These are phyloP conservation scores for Tuctoria greenei DNA, from an alignment of 176 grass and related monocot species.

Conservation along the genomic window DNA sequence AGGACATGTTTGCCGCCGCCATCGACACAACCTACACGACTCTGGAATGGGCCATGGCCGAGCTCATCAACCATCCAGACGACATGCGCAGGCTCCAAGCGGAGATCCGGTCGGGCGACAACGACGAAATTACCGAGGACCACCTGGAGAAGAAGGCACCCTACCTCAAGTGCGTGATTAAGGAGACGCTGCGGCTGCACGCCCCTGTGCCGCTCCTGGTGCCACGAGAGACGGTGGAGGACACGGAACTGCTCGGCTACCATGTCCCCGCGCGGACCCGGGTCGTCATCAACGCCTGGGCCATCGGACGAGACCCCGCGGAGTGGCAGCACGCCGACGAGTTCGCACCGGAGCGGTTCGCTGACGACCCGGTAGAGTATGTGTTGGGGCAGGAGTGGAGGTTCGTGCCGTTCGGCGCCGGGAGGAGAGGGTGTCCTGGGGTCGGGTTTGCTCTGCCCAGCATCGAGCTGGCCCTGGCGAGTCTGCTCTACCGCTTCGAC, in stretches of 20 bases:
- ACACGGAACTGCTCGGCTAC: conserved; percentile 45
- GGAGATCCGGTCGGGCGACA: conserved; percentile 33
- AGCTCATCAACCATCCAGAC: conserved; percentile 37
- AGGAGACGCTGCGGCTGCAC: conserved; percentile 54
- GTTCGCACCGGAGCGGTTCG: conserved; percentile 54
- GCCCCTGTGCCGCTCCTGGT: conserved; percentile 42
- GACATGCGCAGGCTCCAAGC: conserved; percentile 42
- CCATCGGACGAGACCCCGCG: conserved; percentile 39
- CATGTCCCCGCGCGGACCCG: conserved; percentile 9
- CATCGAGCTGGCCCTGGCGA: conserved; percentile 41
- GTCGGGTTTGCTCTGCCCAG: conserved; percentile 6
- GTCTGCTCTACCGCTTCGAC: conserved; percentile 36
- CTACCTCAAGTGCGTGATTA: conserved; percentile 46
- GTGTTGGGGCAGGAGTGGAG: conserved; percentile 33
- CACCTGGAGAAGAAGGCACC: too few relatives aligned
- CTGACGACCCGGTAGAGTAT: background rate
- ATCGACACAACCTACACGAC: conserved; percentile 19
- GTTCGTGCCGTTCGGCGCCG: conserved; percentile 49
- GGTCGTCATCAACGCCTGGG: conserved; percentile 55
- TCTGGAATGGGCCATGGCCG: conserved; percentile 38
- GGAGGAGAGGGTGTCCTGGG: conserved; percentile 57
- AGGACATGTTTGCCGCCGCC: conserved; percentile 26
- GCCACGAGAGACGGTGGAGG: background rate
- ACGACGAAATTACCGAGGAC: too few relatives aligned
- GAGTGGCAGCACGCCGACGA: conserved; percentile 45